Evolutionary conservation across 805 yeast species (phyloP).

Genomic region (Yamadazyma insecticola): DNA sequence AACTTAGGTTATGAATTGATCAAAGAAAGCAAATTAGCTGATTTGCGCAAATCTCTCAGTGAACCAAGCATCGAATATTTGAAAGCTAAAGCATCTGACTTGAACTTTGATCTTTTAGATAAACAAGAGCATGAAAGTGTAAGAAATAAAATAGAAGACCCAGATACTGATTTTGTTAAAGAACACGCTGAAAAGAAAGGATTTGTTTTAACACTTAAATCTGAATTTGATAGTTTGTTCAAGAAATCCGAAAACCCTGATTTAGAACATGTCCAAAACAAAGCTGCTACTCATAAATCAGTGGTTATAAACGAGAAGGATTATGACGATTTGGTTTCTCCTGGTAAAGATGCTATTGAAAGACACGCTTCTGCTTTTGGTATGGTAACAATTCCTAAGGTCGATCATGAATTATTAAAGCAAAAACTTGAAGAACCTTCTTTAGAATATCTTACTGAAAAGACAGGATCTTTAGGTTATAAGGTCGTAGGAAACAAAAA

Average conservation of each 20-base stretch:
- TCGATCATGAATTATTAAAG: slow-evolving; percentile 4
- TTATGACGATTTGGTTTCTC: slow-evolving; percentile 7
- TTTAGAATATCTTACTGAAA: slow-evolving; percentile 18
- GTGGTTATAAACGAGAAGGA: slow-evolving; percentile 12
- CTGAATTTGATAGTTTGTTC: slow-evolving; percentile 2
- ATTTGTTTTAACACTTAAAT: slow-evolving; percentile 6
- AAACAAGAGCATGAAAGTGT: background rate
- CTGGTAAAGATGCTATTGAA: slow-evolving; percentile 13
- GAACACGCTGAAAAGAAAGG: slow-evolving; percentile 15
- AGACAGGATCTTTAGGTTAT: slow-evolving; percentile 13
- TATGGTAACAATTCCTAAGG: slow-evolving; percentile 2
- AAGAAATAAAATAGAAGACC: slow-evolving; percentile 10
- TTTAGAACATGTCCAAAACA: slow-evolving; percentile 14
- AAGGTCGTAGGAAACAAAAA: slow-evolving; percentile 8
- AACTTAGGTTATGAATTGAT: slow-evolving; percentile 9
- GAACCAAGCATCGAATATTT: slow-evolving; percentile 21
- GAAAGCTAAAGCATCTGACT: slow-evolving; percentile 3
- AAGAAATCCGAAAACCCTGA: slow-evolving; percentile 6
- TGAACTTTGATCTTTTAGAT: slow-evolving; percentile 3
- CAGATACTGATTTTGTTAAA: slow-evolving; percentile 17
- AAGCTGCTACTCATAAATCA: slow-evolving; percentile 11
- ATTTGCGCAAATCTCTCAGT: slow-evolving; percentile 6
- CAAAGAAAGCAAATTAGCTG: slow-evolving; percentile 4
- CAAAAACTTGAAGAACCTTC: slow-evolving; percentile 15
- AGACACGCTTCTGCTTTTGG: slow-evolving; percentile 11